Evolutionary conservation across 2,329 filamentous ascomycete species (phyloP), one percentile per base, ranked within the genome.

Genomic region (Xylariales sp.): DNA sequence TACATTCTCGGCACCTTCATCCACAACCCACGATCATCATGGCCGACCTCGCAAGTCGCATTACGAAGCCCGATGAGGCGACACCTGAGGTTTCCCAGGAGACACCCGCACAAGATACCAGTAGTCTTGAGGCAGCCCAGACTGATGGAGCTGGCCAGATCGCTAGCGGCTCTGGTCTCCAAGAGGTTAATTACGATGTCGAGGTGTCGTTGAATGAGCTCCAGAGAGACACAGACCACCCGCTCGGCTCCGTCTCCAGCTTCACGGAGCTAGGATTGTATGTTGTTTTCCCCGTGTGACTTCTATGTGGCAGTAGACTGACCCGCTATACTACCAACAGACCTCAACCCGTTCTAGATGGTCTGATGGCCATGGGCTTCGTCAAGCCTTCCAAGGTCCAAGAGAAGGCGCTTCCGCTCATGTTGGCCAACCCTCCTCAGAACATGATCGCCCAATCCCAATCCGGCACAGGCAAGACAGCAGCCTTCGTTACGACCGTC

Each of bases 371-470:
- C 40, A 86, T 97, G 76, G 86, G 86, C 66, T 97, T 96, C 72
- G 78, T 83, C 57, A 95, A 94, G 65, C 93, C 93, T 1, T 97
- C 93, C 43, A 98, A 98, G 70, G 95, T 98, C 51, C 93, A 98
- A 70, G 93, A 95, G 64, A 88, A 85, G 54, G 93, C 93, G 1
- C 77, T 98, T 14, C 93, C 93, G 20, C 75, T 98, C 42, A 85
- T 98, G 58, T 78, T 98, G 49, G 71, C 78, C 54, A 74, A 95
- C 58, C 91, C 93, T n/a, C 85, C 91, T 1, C 76, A 76, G 50
- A 97, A 97, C 66, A 86, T 98, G 77, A 91, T 98, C 58, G 93
- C 90, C 3, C 93, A 98, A 67, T 98, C 93, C n/a, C 93, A 98
- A 65, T 98, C 93, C 2, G 93, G 93, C 54, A 98, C 93, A 15